Evolutionary conservation across 257 asterid genomes (phyloP).

Genomic region (Asclepias syriaca): DNA sequence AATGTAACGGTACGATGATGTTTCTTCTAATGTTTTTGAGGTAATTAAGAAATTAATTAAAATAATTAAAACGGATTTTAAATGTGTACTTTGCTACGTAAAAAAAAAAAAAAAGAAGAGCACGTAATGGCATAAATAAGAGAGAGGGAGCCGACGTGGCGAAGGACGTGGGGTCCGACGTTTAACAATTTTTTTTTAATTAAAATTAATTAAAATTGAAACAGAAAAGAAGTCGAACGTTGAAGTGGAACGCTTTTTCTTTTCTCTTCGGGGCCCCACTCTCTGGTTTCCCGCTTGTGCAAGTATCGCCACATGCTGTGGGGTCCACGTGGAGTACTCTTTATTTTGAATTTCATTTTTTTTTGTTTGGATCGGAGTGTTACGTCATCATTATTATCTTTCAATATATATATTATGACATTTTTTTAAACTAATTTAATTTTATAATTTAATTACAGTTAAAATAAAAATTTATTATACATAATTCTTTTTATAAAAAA

Average conservation of each 20-base stretch:
- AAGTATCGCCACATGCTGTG: slow-evolving; percentile 15
- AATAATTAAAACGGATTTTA: neutral
- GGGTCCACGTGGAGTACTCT: neutral
- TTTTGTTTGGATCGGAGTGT: neutral
- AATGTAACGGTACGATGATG: neutral
- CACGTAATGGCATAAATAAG: slow-evolving; percentile 1
- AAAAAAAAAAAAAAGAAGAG: slow-evolving; percentile 5
- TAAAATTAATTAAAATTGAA: neutral
- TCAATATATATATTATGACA: no score
- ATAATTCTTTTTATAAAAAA: no score
- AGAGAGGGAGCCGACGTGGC: slow-evolving; percentile 23
- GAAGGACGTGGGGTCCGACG: slow-evolving; percentile 4
- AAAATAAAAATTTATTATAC: no score
- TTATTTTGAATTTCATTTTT: neutral
- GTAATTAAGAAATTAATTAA: neutral
- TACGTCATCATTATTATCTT: no score
- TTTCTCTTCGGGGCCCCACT: neutral
- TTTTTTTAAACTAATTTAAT: no score
- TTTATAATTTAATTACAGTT: no score
- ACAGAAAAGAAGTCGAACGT: slow-evolving; percentile 32
- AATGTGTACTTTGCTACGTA: slow-evolving; percentile 7
- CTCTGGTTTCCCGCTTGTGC: slow-evolving; percentile 10
- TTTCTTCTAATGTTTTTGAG: neutral
- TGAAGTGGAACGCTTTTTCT: slow-evolving; percentile 30
- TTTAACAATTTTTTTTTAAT: neutral